Evolutionary conservation across 1,284 basidiomycete species (phyloP), one percentile per base, ranked within the genome.

Genomic region (Acaromyces ingoldii): DNA sequence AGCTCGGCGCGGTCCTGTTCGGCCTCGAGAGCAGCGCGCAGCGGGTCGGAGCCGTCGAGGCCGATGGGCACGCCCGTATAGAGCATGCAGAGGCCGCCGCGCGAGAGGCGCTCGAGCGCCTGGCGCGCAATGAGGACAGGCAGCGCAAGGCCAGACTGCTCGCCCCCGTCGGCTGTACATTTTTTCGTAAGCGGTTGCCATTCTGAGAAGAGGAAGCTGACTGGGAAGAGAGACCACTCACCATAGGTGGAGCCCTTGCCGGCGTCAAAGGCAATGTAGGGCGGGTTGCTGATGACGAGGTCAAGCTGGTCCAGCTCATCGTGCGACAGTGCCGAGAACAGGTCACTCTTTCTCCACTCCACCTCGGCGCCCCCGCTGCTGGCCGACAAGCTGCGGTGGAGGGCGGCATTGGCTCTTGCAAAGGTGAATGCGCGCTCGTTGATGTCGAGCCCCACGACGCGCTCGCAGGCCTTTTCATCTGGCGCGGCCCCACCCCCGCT

Each of bases 231-330:
- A n/a, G n/a, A n/a, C n/a, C n/a, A n/a, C n/a, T n/a, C n/a, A n/a
- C n/a, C n/a, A n/a, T n/a, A n/a, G n/a, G n/a, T n/a, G n/a, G n/a
- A n/a, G n/a, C n/a, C n/a, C n/a, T n/a, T n/a, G n/a, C n/a, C n/a
- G n/a, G n/a, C n/a, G n/a, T n/a, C 21, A 40, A 40, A 40, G 17
- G 38, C 38, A 13, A 40, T 40, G 38, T 40, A 40, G 17, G 38
- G 38, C n/a, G 38, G 38, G 25, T 40, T 40, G 4, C 19, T 21
- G 4, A 40, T 21, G 38, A 40, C 25, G 15, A 40, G 38, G 38
- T 40, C 38, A 13, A 22, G 19, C n/a, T 40, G 3, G n/a, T 3
- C n/a, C 38, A 21, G n/a, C 13, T 40, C 38, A 3, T 40, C 38
- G 3, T 40, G 17, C 13, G 38, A 19, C 19, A 40, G 38, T 4